A percentile compares a stretch with the other conserved stretches of the same genome.
phyloP scores from a whole-genome alignment of 139 green algal genomes.

The Trebouxia sp. region DNA sequence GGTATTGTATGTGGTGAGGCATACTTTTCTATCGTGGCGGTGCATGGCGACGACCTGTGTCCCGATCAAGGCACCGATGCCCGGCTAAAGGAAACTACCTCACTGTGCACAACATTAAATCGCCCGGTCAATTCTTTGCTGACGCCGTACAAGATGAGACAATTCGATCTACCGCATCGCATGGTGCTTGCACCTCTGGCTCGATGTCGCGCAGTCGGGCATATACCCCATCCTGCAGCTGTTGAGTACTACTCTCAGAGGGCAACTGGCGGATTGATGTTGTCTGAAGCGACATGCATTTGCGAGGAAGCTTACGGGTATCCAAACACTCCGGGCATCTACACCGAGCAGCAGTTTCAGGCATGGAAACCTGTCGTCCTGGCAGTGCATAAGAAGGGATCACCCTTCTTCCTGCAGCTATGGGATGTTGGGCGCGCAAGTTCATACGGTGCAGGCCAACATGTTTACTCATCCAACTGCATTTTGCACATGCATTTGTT shows the following conservation, averaged over 20 bases:
- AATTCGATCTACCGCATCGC: conserved; percentile 32
- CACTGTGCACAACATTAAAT: too few species aligned
- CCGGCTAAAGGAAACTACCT: too few species aligned
- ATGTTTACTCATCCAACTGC: too few species aligned
- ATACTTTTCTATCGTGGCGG: too few species aligned
- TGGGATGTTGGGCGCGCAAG: conserved; percentile 67
- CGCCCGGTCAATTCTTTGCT: too few species aligned
- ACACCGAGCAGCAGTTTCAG: conserved; percentile 77
- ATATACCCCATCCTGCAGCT: conserved; percentile 39
- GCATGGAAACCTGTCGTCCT: conserved; percentile 82
- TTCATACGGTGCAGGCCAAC: conserved; percentile 41
- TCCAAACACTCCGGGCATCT: conserved; percentile 70
- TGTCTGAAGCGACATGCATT: conserved; percentile 68
- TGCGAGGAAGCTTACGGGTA: conserved; percentile 55
- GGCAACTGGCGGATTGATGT: conserved; percentile 65
- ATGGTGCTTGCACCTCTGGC: conserved; percentile 80
- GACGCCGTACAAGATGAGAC: neutral
- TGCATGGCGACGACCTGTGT: too few species aligned
- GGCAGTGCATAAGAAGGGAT: conserved; percentile 75
- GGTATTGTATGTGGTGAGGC: too few species aligned
- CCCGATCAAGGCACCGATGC: too few species aligned
- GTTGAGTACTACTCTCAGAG: conserved; percentile 66
- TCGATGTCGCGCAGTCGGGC: conserved; percentile 58
- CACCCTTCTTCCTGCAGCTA: conserved; percentile 79
- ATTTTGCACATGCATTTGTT: too few species aligned